A percentile compares a stretch with the other conserved stretches of the same genome.
These are phyloP conservation scores for Ustilago curta DNA, from an alignment of 1,284 basidiomycete genomes.

Conservation along the genomic window DNA sequence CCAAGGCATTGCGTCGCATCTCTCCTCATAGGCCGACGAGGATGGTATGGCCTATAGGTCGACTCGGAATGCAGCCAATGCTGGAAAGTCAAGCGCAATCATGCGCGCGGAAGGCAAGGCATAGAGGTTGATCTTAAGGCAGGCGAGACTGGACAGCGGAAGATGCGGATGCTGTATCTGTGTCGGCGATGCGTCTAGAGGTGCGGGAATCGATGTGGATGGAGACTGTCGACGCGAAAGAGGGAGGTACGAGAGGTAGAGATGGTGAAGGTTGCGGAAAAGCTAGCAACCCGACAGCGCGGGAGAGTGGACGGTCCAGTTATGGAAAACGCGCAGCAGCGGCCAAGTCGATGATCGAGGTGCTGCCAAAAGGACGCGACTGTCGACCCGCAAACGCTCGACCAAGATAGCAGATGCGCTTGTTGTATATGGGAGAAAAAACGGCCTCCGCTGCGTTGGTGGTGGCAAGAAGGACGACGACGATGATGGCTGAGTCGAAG, in stretches of 20 bases:
- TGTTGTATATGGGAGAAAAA: neutral
- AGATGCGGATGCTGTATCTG: neutral
- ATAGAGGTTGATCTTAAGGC: neutral
- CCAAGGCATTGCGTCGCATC: constrained; percentile 16
- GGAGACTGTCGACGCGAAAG: neutral
- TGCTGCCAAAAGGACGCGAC: neutral
- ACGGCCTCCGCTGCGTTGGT: too few species aligned
- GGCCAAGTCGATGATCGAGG: neutral
- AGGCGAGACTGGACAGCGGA: neutral
- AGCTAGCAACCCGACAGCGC: neutral
- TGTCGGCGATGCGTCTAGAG: neutral
- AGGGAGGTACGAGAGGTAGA: neutral
- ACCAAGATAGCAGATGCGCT: neutral
- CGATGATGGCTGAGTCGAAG: constrained; percentile 3
- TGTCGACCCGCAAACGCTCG: too few species aligned
- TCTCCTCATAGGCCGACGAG: constrained; percentile 1
- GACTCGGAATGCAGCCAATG: neutral
- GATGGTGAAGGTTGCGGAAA: constrained; percentile 5
- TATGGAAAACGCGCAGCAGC: neutral
- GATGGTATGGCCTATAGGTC: neutral
- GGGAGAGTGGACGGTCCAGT: neutral
- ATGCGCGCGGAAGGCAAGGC: neutral
- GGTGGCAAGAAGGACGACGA: neutral
- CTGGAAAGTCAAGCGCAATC: neutral
- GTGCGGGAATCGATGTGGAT: neutral